Evolutionary conservation across 225 moss, liverwort and hornwort genomes (phyloP).

Genomic region (Ulota crispa): DNA sequence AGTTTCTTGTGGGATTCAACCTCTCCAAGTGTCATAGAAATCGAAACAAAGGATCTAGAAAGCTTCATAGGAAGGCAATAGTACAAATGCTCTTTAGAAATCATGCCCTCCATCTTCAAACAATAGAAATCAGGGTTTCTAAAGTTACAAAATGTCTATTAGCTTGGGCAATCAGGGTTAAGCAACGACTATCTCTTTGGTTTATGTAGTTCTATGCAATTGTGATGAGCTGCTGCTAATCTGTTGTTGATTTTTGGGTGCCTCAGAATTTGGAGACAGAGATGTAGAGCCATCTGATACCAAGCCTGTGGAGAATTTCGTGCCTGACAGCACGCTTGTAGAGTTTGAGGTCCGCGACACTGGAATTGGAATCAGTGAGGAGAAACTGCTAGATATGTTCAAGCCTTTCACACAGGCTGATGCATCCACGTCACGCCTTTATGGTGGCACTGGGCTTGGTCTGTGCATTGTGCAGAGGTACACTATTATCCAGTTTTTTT

Average conservation of each 20-base stretch:
- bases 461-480: conserved; percentile 92
- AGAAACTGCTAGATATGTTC: conserved; percentile 75
- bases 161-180: neutral
- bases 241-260: conserved; percentile 8
- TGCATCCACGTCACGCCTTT: conserved; percentile 85
- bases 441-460: conserved; percentile 89
- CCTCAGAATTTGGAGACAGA: conserved; percentile 30
- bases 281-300: conserved; percentile 12
- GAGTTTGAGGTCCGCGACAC: conserved; percentile 80
- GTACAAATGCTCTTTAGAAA: neutral
- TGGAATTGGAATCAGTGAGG: conserved; percentile 80
- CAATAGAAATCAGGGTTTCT: neutral
- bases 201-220: neutral
- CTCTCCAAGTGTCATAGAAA: neutral
- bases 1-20: neutral
- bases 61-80: neutral
- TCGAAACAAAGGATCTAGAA: neutral
- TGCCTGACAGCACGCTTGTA: conserved; percentile 31
- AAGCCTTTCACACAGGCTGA: conserved; percentile 90
- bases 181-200: neutral
- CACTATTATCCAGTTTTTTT: neutral
- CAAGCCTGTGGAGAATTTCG: neutral
- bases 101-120: neutral
- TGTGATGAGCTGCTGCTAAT: conserved; percentile 18
- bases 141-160: too few species aligned